Conservation (phyloP, 2,329 filamentous ascomycete genomes). For the Fusarium sambucinum region DNA sequence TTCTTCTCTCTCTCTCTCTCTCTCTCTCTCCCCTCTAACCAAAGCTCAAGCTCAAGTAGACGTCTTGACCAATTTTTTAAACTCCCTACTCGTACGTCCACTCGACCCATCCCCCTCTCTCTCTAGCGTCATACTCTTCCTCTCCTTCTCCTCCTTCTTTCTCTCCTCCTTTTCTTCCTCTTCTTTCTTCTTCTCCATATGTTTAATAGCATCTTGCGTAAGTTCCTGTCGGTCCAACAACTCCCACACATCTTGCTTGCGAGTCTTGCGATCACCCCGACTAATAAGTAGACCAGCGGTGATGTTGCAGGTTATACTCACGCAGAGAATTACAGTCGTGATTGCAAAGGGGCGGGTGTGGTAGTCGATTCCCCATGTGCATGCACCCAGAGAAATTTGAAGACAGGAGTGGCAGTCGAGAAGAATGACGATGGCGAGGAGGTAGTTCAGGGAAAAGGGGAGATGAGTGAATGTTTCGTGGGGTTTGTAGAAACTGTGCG, state of each 20-base stretch:
- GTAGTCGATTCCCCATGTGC: slow-evolving; percentile 83
- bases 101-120: slow-evolving; percentile 34
- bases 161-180: slow-evolving; percentile 27
- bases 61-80: slow-evolving; percentile 31
- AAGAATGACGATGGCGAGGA: slow-evolving; percentile 82
- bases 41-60: not conserved
- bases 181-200: slow-evolving; percentile 59
- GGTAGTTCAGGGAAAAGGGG: slow-evolving; percentile 79
- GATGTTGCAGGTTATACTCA: slow-evolving; percentile 82
- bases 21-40: not conserved
- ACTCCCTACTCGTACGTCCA: slow-evolving; percentile 20
- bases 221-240: slow-evolving; percentile 81
- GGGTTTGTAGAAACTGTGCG: slow-evolving; percentile 90
- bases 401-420: slow-evolving; percentile 83
- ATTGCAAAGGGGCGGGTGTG: slow-evolving; percentile 75
- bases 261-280: slow-evolving; percentile 78
- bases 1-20: slow-evolving; percentile 1
- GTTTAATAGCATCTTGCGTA: slow-evolving; percentile 69
- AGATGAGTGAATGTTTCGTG: slow-evolving; percentile 86
- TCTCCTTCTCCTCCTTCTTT: slow-evolving; percentile 8
- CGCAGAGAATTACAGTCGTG: slow-evolving; percentile 84
- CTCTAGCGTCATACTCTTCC: slow-evolving; percentile 7
- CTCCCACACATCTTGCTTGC: slow-evolving; percentile 88
- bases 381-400: slow-evolving; percentile 82
- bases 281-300: slow-evolving; percentile 81